Base-by-base conservation (phyloP, 2,329 filamentous ascomycete genomes). In the Dothideomycetes sp. region DNA sequence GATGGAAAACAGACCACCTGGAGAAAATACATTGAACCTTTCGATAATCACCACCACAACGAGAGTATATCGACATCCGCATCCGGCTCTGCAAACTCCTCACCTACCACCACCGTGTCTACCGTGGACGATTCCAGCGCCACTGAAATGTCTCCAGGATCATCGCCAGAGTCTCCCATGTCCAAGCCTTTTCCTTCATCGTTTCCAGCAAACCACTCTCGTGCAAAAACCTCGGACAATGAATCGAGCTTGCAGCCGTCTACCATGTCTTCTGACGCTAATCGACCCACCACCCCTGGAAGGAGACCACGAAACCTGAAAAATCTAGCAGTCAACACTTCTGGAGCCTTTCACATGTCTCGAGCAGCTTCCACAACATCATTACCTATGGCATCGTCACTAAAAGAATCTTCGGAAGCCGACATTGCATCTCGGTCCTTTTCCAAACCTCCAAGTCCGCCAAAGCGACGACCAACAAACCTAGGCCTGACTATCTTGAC, bases 51-150 rank as follows among this genome's bases (percentile, higher is more conserved):
- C 61, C 77, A 80, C 54, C 81, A 84, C 57, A 73, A 78, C 56
- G 75, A 84, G 56, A 86, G 81, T 63, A 81, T 77, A n/a, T 88
- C 81, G 5, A 85, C 82, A 3, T 80, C 82, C 47, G 73, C 73
- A 40, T 84, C 83, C 12, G 85, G 84, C 47, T 96, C 91, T 1
- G 84, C 84, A 31, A 88, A 94, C 54, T 94, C 89, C 16, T 96
- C 89, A 7, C 91, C 91, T 1, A 96, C 89, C 5, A 95, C 88
- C 3, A 94, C 89, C 2, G 75, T 91, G 36, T 94, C 87, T 4
- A 94, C 86, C 15, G 85, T 89, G 47, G 89, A 94, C 63, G 93
- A 88, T 4, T 89, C 86, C 7, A 84, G 86, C 19, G 72, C 91
- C 36, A 88, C 88, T 19, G 89, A 96, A 52, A 81, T 85, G 5